Percentiles rank a stretch among this genome's conserved stretches.
phyloP scores from a whole-genome alignment of 495 filamentous ascomycete species.

The Paragyromitra xinjiangensis region DNA sequence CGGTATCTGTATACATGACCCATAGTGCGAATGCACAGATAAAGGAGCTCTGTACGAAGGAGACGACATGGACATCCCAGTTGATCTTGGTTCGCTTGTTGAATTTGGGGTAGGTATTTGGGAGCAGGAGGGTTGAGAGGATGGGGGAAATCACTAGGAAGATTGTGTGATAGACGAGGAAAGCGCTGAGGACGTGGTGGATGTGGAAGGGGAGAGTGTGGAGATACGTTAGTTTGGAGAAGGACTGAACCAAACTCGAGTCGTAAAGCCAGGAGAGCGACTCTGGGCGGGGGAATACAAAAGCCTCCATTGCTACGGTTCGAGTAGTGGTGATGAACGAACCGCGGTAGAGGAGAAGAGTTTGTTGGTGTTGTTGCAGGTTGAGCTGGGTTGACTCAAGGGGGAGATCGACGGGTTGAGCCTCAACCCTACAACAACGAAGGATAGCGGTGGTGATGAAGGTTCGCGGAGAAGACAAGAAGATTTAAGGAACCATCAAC shows the following conservation, averaged over 20 bases:
- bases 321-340: neutral
- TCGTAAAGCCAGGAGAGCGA: conserved; percentile 62
- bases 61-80: conserved; percentile 98
- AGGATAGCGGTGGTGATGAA: neutral
- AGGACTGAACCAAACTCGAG: conserved; percentile 64
- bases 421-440: conserved; percentile 15
- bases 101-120: conserved; percentile 74
- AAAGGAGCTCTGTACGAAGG: conserved; percentile 82
- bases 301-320: conserved; percentile 72
- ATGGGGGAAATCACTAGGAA: conserved; percentile 76
- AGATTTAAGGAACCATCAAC: conserved; percentile 13
- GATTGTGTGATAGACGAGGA: conserved; percentile 78
- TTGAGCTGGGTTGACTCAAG: conserved; percentile 15
- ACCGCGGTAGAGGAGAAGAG: neutral
- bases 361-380: neutral
- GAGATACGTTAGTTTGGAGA: conserved; percentile 69
- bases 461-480: neutral
- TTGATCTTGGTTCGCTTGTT: conserved; percentile 76
- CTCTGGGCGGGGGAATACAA: conserved; percentile 67
- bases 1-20: conserved; percentile 80
- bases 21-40: conserved; percentile 82
- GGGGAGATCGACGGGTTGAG: conserved; percentile 28
- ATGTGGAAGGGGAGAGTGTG: conserved; percentile 81
- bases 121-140: conserved; percentile 74
- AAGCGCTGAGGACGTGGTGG: conserved; percentile 84